phyloP scores from a whole-genome alignment of 176 grass and related monocot genomes.

The Microstegium vimineum region DNA sequence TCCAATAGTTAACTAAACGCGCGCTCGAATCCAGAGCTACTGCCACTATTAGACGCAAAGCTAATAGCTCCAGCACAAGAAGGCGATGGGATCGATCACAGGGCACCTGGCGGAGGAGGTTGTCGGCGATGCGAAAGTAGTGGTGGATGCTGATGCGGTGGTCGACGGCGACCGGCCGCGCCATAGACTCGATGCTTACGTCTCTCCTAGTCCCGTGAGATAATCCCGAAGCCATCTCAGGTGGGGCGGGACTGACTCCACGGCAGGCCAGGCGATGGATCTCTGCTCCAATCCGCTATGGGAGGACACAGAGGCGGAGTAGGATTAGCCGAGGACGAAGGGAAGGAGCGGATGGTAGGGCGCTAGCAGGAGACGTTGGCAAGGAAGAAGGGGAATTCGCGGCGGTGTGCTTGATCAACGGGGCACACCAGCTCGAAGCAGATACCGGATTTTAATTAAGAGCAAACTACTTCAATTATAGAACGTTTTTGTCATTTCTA shows the following conservation, averaged over 20 bases:
- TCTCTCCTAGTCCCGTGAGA: slow-evolving; percentile 18
- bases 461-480: no score
- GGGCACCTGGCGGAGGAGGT: slow-evolving; percentile 83
- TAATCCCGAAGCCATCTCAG: slow-evolving; percentile 23
- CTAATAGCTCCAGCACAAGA: not conserved
- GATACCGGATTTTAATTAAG: no score
- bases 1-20: no score
- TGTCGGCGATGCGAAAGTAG: slow-evolving; percentile 91
- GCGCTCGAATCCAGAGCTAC: no score
- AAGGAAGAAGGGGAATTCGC: no score
- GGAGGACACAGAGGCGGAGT: not conserved
- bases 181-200: slow-evolving; percentile 53
- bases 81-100: not conserved
- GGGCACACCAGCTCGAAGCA: no score
- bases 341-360: no score
- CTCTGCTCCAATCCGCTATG: not conserved
- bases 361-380: no score
- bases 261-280: no score
- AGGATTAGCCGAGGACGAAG: not conserved
- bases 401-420: no score
- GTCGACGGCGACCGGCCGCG: slow-evolving; percentile 69
- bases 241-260: not conserved
- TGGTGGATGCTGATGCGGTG: slow-evolving; percentile 72
- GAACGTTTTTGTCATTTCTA: no score
- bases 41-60: not conserved